Percentiles rank a stretch among this genome's conserved stretches.
Conservation (phyloP, 108 stramenopile genomes). For the Nitzschia inconspicua region DNA sequence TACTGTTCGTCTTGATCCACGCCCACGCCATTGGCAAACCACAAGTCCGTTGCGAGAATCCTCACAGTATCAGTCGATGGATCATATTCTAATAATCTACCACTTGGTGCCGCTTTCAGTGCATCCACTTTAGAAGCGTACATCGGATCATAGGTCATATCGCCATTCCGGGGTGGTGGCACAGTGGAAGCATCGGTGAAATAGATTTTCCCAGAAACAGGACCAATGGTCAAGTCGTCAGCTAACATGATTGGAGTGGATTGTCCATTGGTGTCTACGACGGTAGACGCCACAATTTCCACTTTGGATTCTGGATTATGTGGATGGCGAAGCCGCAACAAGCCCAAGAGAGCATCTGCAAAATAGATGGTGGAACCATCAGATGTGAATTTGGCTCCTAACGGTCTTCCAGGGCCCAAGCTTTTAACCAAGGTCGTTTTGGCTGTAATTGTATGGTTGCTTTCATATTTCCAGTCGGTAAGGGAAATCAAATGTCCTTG, state of each 20-base stretch:
- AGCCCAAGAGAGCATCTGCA: constrained; percentile 57
- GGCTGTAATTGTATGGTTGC: constrained; percentile 27
- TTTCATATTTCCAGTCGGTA: constrained; percentile 24
- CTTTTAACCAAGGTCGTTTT: constrained; percentile 36
- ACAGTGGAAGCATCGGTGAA: constrained; percentile 63
- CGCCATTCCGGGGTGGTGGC: constrained; percentile 8
- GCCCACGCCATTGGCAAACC: constrained; percentile 72
- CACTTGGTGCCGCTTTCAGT: constrained; percentile 45
- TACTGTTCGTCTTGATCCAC: constrained; percentile 50
- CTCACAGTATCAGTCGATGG: constrained; percentile 56
- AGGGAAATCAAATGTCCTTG: constrained; percentile 42
- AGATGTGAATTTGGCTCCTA: constrained; percentile 55
- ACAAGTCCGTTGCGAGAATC: constrained; percentile 38
- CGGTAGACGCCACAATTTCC: constrained; percentile 53
- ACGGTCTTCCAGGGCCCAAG: constrained; percentile 53
- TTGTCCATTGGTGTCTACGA: constrained; percentile 39
- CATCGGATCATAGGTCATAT: constrained; percentile 47
- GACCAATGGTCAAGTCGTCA: constrained; percentile 63
- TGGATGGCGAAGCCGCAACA: constrained; percentile 42
- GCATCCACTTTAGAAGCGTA: constrained; percentile 61
- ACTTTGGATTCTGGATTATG: constrained; percentile 38
- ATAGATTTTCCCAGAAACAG: constrained; percentile 59
- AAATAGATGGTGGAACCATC: constrained; percentile 72
- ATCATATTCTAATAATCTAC: constrained; percentile 61
- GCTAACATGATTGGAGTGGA: constrained; percentile 36